Conservation (phyloP, 345 rosid genomes). For the Erucastrum elatum region DNA sequence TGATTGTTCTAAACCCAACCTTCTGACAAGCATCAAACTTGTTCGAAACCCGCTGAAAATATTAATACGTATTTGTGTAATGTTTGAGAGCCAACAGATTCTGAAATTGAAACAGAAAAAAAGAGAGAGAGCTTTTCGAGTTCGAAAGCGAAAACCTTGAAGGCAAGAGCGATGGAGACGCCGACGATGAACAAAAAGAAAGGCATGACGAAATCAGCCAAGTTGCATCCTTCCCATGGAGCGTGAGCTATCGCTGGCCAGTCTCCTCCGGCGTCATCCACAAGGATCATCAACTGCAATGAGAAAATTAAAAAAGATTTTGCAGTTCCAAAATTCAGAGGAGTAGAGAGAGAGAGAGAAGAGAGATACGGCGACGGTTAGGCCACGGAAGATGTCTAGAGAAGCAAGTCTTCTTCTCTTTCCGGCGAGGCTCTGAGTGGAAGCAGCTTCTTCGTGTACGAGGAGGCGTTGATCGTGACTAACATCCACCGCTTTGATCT, state of each 20-base stretch:
- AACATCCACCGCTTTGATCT: slow-evolving; percentile 45
- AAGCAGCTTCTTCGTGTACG: slow-evolving; percentile 31
- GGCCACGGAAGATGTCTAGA: slow-evolving; percentile 88
- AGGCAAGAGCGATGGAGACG: slow-evolving; percentile 80
- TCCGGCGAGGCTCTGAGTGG: slow-evolving; percentile 30
- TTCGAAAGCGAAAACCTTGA: slow-evolving; percentile 49
- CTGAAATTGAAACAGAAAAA: neutral
- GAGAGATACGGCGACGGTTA: slow-evolving; percentile 70
- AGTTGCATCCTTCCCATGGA: slow-evolving; percentile 87
- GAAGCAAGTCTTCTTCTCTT: slow-evolving; percentile 61
- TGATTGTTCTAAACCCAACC: slow-evolving; percentile 61
- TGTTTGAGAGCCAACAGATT: neutral
- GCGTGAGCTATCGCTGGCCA: slow-evolving; percentile 88
- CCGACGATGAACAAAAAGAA: slow-evolving; percentile 92
- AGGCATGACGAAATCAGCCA: slow-evolving; percentile 96
- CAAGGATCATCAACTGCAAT: slow-evolving; percentile 88
- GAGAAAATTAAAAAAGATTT: no score
- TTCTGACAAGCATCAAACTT: slow-evolving; percentile 52
- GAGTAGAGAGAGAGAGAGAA: neutral
- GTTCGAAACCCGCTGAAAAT: slow-evolving; percentile 55
- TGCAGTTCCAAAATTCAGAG: neutral
- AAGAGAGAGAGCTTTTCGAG: neutral
- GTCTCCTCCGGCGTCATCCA: slow-evolving; percentile 91
- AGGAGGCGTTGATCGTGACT: slow-evolving; percentile 41
- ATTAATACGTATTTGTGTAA: no score